Evolutionary conservation across 352 stramenopile genomes (phyloP).

Genomic region (Phytophthora tubulina): DNA sequence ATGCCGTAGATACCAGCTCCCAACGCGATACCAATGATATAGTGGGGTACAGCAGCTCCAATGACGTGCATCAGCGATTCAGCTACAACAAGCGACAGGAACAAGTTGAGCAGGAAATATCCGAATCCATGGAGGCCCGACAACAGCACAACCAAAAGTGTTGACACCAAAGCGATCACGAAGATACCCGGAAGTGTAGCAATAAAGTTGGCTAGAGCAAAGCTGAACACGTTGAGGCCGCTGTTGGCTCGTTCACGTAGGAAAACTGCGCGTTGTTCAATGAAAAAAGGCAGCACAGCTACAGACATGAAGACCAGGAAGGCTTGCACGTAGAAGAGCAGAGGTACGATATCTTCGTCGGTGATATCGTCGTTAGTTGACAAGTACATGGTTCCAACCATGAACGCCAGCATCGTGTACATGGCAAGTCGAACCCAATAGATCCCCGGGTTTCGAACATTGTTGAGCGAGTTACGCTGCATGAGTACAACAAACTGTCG

Average conservation of each 20-base stretch:
- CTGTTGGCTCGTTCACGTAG: slow-evolving; percentile 68
- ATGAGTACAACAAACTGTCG: slow-evolving; percentile 55
- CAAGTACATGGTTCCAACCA: slow-evolving; percentile 81
- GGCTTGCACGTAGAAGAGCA: slow-evolving; percentile 89
- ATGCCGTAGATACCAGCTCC: slow-evolving; percentile 79
- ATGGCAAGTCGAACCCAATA: slow-evolving; percentile 78
- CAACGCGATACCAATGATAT: slow-evolving; percentile 85
- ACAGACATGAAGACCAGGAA: slow-evolving; percentile 93
- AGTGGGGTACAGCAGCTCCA: slow-evolving; percentile 72
- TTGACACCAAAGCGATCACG: slow-evolving; percentile 70
- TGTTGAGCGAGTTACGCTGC: slow-evolving; percentile 65
- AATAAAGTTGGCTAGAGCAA: slow-evolving; percentile 77
- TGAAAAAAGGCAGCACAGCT: slow-evolving; percentile 86
- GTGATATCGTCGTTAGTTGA: slow-evolving; percentile 50
- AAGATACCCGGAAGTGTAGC: slow-evolving; percentile 68
- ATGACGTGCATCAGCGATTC: slow-evolving; percentile 86
- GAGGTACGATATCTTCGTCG: slow-evolving; percentile 52
- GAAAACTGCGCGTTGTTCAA: slow-evolving; percentile 82
- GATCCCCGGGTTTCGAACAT: slow-evolving; percentile 71
- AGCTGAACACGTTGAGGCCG: slow-evolving; percentile 76
- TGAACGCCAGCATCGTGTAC: slow-evolving; percentile 70
- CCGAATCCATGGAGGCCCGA: slow-evolving; percentile 61
- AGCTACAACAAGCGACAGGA: slow-evolving; percentile 73
- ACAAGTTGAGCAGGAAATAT: slow-evolving; percentile 71
- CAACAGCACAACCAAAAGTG: slow-evolving; percentile 56